These are phyloP conservation scores for Coleophoma eucalyptorum DNA, from an alignment of 2,329 filamentous ascomycete genomes.

Conservation along the genomic window DNA sequence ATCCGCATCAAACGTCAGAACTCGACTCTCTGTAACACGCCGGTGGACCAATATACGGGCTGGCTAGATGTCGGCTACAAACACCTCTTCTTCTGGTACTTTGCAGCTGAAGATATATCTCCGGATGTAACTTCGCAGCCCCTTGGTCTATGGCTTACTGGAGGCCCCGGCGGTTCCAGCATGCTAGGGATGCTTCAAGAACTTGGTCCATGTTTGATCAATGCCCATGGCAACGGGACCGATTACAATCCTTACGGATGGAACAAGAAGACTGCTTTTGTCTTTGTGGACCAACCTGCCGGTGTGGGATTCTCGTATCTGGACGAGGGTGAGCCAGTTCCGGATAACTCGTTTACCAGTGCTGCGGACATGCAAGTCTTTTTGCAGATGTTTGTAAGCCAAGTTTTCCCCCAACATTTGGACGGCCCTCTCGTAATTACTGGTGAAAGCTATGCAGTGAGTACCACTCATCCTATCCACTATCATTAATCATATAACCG, in stretches of 20 bases:
- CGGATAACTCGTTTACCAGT: slow-evolving; percentile 35
- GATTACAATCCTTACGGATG: slow-evolving; percentile 54
- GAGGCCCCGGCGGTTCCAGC: slow-evolving; percentile 59
- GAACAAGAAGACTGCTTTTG: slow-evolving; percentile 52
- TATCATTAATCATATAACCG: neutral
- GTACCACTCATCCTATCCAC: slow-evolving; percentile 3
- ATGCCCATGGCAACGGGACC: slow-evolving; percentile 40
- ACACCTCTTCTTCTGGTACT: slow-evolving; percentile 42
- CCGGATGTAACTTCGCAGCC: slow-evolving; percentile 37
- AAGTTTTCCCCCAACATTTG: slow-evolving; percentile 38
- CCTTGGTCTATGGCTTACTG: slow-evolving; percentile 60
- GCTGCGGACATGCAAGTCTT: slow-evolving; percentile 45
- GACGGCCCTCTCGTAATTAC: slow-evolving; percentile 39
- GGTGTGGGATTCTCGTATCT: slow-evolving; percentile 63
- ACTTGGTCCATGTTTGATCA: slow-evolving; percentile 41
- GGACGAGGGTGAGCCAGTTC: slow-evolving; percentile 28
- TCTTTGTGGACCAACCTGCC: slow-evolving; percentile 55
- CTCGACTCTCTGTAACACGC: slow-evolving; percentile 16
- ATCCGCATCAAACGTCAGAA: slow-evolving; percentile 19
- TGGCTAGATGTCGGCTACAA: slow-evolving; percentile 24
- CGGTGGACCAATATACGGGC: slow-evolving; percentile 21
- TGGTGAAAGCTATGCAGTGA: slow-evolving; percentile 44
- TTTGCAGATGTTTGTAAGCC: slow-evolving; percentile 40
- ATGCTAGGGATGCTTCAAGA: slow-evolving; percentile 59
- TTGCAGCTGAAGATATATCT: slow-evolving; percentile 30